Conservation (phyloP, 352 stramenopile species). For the Plasmopara halstedii region DNA sequence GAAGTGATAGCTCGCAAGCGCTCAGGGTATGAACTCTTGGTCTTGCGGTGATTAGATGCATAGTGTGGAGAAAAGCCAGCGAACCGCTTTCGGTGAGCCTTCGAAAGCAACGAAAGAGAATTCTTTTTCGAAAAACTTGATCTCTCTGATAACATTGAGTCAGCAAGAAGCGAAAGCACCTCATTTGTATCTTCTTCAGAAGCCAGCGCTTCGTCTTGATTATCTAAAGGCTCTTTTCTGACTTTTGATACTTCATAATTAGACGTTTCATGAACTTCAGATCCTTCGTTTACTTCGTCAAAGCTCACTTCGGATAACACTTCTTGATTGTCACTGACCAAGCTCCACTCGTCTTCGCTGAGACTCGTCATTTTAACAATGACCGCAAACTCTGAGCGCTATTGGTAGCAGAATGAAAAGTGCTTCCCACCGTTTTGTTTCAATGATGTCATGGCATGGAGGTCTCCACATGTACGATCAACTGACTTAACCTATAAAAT, state of each 20-base stretch:
- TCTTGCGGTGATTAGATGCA: slow-evolving; percentile 2
- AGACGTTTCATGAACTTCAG: slow-evolving; percentile 17
- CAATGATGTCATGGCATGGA: slow-evolving; percentile 9
- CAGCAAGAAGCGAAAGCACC: slow-evolving; percentile 21
- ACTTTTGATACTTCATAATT: slow-evolving; percentile 8
- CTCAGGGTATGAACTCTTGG: slow-evolving; percentile 20
- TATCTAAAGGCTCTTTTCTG: not conserved
- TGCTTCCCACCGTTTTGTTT: not conserved
- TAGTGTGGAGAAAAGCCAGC: not conserved
- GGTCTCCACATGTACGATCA: slow-evolving; percentile 5
- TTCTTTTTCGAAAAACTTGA: slow-evolving; percentile 19
- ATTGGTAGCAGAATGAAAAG: slow-evolving; percentile 7
- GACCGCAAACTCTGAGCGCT: not conserved
- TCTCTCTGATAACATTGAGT: slow-evolving; percentile 5
- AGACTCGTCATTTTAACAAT: slow-evolving; percentile 6
- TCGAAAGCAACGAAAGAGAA: slow-evolving; percentile 30
- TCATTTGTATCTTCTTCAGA: slow-evolving; percentile 8
- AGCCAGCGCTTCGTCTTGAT: not conserved
- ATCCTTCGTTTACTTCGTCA: slow-evolving; percentile 23
- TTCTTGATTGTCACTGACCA: slow-evolving; percentile 38
- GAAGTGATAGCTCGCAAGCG: slow-evolving; percentile 22
- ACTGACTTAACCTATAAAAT: too few species aligned
- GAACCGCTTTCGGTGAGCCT: slow-evolving; percentile 23
- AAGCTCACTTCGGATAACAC: slow-evolving; percentile 17
- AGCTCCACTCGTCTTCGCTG: slow-evolving; percentile 52